phyloP scores from a whole-genome alignment of 768 basidiomycete genomes.

The Russula brevipes region DNA sequence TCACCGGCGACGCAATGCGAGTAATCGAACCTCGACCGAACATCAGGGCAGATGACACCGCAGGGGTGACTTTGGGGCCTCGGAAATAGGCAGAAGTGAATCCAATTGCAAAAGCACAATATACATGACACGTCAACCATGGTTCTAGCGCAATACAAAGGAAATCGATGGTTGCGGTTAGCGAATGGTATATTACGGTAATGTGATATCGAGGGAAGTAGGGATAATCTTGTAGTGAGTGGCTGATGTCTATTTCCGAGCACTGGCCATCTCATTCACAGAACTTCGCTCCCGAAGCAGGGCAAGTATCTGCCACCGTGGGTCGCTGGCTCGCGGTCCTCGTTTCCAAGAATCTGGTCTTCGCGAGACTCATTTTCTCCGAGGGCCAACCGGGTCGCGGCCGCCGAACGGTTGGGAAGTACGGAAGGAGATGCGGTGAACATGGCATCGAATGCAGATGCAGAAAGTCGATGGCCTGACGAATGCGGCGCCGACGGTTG shows the following conservation, averaged over 20 bases:
- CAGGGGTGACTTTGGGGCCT: too few species aligned
- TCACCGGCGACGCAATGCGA: too few species aligned
- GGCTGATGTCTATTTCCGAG: slow-evolving; percentile 35
- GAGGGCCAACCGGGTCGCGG: slow-evolving; percentile 63
- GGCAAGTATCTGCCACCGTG: slow-evolving; percentile 73
- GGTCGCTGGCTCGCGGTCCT: slow-evolving; percentile 54
- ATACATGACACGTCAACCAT: neutral
- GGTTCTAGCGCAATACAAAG: neutral
- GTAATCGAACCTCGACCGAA: neutral
- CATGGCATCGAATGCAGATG: slow-evolving; percentile 69
- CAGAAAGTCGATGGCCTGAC: slow-evolving; percentile 45
- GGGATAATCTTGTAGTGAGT: neutral
- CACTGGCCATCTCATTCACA: slow-evolving; percentile 47
- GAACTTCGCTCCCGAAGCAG: slow-evolving; percentile 69
- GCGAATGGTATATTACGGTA: neutral
- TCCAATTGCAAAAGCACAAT: neutral
- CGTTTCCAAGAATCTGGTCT: slow-evolving; percentile 53
- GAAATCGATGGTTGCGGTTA: neutral
- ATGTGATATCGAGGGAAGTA: neutral
- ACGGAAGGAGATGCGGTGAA: slow-evolving; percentile 73
- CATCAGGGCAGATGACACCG: neutral
- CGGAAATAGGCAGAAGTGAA: neutral
- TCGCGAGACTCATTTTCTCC: slow-evolving; percentile 54
- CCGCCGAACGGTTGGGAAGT: slow-evolving; percentile 73
- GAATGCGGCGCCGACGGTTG: slow-evolving; percentile 46